These are phyloP conservation scores for Pilaira anomala DNA, from an alignment of 192 early-diverging fungal genomes.

Conservation along the genomic window DNA sequence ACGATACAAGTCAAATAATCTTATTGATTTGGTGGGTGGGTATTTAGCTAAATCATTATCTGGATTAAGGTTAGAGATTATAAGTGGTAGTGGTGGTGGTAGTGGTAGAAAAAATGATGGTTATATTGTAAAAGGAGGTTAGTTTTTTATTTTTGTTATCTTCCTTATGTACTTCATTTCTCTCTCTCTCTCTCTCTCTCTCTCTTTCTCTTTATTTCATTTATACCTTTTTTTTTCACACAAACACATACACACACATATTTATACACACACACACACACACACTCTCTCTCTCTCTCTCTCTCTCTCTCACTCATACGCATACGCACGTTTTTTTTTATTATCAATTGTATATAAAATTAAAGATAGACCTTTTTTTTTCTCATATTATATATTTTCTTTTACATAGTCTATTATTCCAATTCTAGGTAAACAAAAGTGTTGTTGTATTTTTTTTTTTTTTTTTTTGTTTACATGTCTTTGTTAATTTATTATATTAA, in stretches of 20 bases:
- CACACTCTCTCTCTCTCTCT: too few species aligned
- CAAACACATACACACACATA: too few species aligned
- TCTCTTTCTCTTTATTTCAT: slow-evolving; percentile 1
- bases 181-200: not conserved
- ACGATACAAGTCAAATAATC: slow-evolving; percentile 4
- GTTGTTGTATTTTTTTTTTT: slow-evolving; percentile 1
- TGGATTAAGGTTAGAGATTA: slow-evolving; percentile 39
- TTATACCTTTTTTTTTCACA: slow-evolving; percentile 3
- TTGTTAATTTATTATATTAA: too few species aligned
- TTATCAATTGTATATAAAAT: too few species aligned
- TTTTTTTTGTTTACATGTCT: not conserved
- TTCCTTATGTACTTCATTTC: not conserved
- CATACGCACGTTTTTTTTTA: too few species aligned
- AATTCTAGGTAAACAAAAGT: slow-evolving; percentile 5
- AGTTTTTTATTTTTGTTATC: slow-evolving; percentile 14
- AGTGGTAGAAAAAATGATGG: slow-evolving; percentile 18
- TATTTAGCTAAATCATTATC: slow-evolving; percentile 30
- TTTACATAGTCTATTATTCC: not conserved
- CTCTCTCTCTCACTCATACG: too few species aligned
- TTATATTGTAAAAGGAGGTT: slow-evolving; percentile 43
- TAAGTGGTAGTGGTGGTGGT: slow-evolving; percentile 1
- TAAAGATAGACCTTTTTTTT: not conserved
- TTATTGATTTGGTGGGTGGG: slow-evolving; percentile 35
- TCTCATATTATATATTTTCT: not conserved
- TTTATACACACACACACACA: too few species aligned